Base-by-base conservation (phyloP, 768 basidiomycete genomes). In the Suillus ampliporus region DNA sequence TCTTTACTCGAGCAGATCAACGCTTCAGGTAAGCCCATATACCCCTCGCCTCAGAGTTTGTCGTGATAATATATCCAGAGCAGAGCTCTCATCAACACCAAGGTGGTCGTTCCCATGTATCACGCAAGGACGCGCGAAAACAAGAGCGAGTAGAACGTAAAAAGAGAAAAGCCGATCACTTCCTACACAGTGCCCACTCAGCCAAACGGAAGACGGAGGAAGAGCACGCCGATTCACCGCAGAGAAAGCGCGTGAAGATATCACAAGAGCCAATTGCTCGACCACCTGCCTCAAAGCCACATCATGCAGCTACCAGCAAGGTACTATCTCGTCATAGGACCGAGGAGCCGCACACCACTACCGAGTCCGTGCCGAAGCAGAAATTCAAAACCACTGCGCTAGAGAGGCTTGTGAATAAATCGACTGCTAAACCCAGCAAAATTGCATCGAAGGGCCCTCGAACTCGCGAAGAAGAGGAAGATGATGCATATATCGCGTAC, bases 401-500 rank as follows among this genome's bases (percentile, higher is more conserved):
- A 13, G 78, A 79, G 54, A 81, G 73, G 63, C 72, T 78, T 23
- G 71, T 62, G 0, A 66, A 62, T 5, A 69, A 68, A 35, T 62
- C 73, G 43, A 57, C 58, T 1, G 58, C 66, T 47, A 60, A 58
- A 57, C 47, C 57, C 11, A 38, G 59, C 0, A 51, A 61, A 35
- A 44, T 43, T 0, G 53, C 60, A 10, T 53, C 57, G 0, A 71
- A 61, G 3, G 28, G 60, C 2, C 67, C 77, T 28, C 78, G 74
- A 28, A 74, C 75, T 7, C 78, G 72, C 37, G 76, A 78, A 61
- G 85, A 92, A 64, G 76, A 80, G 35, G 83, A 90, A 38, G 96
- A 99, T 68, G 95, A 96, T 69, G 83, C 84, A 0, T 94, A 96
- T 71, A 97, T 98, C 48, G 83, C 87, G 0, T 89, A 91, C 76